phyloP scores from a whole-genome alignment of 192 early-diverging fungal genomes.

The Backusella psychrophila region DNA sequence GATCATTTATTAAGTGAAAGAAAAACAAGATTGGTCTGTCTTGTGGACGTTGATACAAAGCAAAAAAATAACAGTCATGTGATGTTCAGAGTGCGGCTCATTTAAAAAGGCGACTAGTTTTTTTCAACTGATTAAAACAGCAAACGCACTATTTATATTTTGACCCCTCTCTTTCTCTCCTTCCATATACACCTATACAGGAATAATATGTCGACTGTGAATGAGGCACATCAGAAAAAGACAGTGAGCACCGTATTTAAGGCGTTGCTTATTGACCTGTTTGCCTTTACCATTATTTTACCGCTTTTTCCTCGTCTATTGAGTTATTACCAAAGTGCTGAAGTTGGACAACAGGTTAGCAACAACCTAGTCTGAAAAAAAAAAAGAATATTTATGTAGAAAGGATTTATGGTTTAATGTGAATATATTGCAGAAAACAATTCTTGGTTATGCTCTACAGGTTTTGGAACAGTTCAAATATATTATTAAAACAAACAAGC shows the following conservation, averaged over 20 bases:
- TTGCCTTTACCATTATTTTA: conserved; percentile 97
- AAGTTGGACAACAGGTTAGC: conserved; percentile 43
- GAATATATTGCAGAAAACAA: conserved; percentile 15
- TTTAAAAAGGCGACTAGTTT: background rate
- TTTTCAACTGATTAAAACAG: background rate
- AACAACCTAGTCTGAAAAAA: background rate
- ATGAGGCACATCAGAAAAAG: background rate
- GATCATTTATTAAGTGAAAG: conserved; percentile 18
- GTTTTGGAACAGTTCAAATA: conserved; percentile 33
- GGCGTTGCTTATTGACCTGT: conserved; percentile 90
- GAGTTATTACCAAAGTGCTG: conserved; percentile 76
- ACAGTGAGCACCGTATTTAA: conserved; percentile 68
- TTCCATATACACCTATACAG: background rate
- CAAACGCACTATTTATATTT: background rate
- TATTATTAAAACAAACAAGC: conserved; percentile 13
- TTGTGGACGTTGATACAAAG: background rate
- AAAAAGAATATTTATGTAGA: no score
- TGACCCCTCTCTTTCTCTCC: background rate
- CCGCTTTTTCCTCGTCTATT: conserved; percentile 91
- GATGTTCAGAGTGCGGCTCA: background rate
- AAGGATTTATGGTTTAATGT: background rate
- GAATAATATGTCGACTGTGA: background rate
- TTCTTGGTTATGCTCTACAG: conserved; percentile 25
- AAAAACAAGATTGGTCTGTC: background rate
- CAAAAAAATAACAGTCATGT: background rate